Percentiles rank a stretch among this genome's conserved stretches.
These are phyloP conservation scores for Thelonectria blattea DNA, from an alignment of 2,329 filamentous ascomycete species.

Conservation along the genomic window DNA sequence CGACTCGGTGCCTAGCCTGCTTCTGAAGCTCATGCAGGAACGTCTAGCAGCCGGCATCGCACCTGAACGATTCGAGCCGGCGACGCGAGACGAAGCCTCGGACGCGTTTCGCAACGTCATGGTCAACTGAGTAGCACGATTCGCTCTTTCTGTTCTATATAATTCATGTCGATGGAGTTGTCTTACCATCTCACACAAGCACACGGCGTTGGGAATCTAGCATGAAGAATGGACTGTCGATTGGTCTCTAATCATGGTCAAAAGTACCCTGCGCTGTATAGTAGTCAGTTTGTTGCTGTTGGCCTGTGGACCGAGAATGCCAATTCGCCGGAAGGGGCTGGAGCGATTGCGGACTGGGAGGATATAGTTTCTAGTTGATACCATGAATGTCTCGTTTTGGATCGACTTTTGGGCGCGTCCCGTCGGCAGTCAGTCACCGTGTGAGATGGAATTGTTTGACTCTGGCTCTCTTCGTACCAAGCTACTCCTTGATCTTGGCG, in stretches of 20 bases:
- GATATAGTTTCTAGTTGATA: conserved; percentile 36
- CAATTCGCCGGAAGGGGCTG: conserved; percentile 16
- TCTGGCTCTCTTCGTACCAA: neutral
- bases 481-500: conserved; percentile 67
- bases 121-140: conserved; percentile 47
- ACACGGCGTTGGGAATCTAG: conserved; percentile 42
- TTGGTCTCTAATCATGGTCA: conserved; percentile 31
- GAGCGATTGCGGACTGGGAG: conserved; percentile 28
- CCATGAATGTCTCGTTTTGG: conserved; percentile 32
- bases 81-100: conserved; percentile 57
- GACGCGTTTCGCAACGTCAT: conserved; percentile 63
- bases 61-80: conserved; percentile 49
- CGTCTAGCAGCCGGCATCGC: conserved; percentile 66
- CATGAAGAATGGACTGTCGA: conserved; percentile 34
- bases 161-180: conserved; percentile 37
- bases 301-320: conserved; percentile 20
- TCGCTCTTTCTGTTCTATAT: conserved; percentile 29
- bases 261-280: conserved; percentile 26
- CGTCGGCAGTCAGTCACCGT: neutral
- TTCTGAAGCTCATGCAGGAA: conserved; percentile 89
- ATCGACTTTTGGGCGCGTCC: conserved; percentile 22
- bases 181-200: conserved; percentile 38
- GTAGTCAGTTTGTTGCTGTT: conserved; percentile 20
- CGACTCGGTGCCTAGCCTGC: conserved; percentile 79
- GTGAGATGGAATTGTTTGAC: neutral